Conservation (phyloP, 306 rosid genomes). For the Pyrus communis region DNA sequence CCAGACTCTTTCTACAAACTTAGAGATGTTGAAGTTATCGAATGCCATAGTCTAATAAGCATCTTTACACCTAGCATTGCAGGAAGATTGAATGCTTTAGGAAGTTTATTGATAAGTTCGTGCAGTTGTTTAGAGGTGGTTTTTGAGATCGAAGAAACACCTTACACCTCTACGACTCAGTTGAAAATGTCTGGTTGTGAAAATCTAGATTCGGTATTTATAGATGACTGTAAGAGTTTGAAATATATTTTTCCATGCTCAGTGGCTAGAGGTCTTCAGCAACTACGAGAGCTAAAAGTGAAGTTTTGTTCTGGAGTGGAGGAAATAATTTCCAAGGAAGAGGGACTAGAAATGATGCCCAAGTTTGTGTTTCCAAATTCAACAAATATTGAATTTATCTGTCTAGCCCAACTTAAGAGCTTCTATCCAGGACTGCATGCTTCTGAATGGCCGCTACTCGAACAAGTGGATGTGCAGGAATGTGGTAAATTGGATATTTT, state of each 20-base stretch:
- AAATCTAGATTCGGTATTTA: conserved; percentile 1
- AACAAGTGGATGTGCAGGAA: accelerated
- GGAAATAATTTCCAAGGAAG: not conserved
- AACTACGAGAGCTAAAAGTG: conserved; percentile 4
- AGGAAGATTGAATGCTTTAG: too few species aligned
- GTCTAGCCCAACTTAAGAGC: not conserved
- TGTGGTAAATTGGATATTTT: not conserved
- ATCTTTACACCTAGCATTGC: too few species aligned
- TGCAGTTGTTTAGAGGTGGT: not conserved
- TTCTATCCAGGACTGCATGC: not conserved
- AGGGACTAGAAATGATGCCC: not conserved
- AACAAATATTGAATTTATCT: not conserved
- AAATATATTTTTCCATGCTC: conserved; percentile 14
- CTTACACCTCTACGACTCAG: not conserved
- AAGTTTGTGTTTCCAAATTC: conserved; percentile 7
- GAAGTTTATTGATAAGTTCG: accelerated
- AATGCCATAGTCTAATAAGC: too few species aligned
- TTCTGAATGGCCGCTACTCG: conserved; percentile 13
- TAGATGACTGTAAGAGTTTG: conserved; percentile 12
- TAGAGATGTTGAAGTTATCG: not conserved
- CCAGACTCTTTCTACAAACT: not conserved
- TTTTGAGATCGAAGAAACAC: not conserved
- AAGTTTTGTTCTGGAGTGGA: not conserved
- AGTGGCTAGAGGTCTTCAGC: conserved; percentile 18
- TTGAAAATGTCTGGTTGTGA: not conserved